phyloP scores from a whole-genome alignment of 2,329 filamentous ascomycete species.

The Sclerotinia spermophila region DNA sequence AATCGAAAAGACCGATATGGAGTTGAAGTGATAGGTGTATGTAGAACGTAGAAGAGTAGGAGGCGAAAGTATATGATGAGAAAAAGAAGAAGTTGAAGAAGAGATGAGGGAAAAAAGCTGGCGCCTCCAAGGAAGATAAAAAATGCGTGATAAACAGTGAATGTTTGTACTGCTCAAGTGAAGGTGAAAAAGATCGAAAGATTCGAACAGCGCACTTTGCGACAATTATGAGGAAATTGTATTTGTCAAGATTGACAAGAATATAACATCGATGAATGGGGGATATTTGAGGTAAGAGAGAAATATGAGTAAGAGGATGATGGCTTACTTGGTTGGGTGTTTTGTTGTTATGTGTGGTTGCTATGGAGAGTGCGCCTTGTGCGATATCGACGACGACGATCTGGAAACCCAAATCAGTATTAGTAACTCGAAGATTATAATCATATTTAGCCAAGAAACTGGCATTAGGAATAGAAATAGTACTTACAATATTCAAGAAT shows the following conservation, averaged over 20 bases:
- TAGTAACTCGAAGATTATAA: neutral
- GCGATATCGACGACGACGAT: neutral
- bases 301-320: no score
- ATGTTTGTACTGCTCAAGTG: neutral
- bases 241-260: neutral
- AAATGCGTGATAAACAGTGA: neutral
- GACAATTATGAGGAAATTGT: neutral
- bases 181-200: conserved; percentile 15
- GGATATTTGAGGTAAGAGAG: neutral
- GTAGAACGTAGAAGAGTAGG: neutral
- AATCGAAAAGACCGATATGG: neutral
- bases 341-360: neutral
- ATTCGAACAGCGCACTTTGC: neutral
- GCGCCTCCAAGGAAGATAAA: neutral
- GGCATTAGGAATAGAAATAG: neutral
- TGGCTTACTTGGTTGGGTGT: neutral
- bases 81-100: neutral
- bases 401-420: neutral
- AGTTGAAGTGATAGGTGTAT: neutral
- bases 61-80: neutral
- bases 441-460: neutral
- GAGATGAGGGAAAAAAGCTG: neutral
- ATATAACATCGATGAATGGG: neutral
- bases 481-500: neutral
- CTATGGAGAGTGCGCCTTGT: neutral